A percentile compares a stretch with the other conserved stretches of the same genome.
phyloP scores from a whole-genome alignment of 306 rosid species.

The Quercus robur region DNA sequence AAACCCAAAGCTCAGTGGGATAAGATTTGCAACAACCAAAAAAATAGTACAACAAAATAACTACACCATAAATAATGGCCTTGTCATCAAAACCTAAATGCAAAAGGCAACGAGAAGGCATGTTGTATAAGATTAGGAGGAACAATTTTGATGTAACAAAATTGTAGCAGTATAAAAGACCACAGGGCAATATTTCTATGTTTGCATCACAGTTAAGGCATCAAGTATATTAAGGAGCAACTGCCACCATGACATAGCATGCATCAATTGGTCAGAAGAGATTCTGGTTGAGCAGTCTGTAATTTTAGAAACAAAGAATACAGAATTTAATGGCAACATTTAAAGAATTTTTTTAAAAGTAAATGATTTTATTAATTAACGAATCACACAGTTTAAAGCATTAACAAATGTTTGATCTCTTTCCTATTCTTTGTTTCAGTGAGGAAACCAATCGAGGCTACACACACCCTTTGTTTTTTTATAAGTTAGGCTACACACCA shows the following conservation, averaged over 20 bases:
- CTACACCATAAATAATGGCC: background rate
- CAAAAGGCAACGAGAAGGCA: background rate
- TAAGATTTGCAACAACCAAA: slow-evolving; percentile 4
- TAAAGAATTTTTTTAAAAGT: too few relatives aligned
- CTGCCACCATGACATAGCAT: background rate
- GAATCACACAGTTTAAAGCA: background rate
- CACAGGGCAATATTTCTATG: background rate
- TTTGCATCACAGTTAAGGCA: background rate
- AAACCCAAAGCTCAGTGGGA: background rate
- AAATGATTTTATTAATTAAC: too few relatives aligned
- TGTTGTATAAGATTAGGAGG: background rate
- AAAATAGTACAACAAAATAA: slow-evolving; percentile 4
- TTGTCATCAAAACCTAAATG: background rate
- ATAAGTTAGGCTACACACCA: background rate
- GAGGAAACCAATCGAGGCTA: background rate
- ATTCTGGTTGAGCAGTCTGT: background rate
- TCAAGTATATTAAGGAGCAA: background rate
- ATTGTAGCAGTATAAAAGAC: background rate
- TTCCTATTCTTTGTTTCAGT: background rate
- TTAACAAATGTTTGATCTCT: background rate
- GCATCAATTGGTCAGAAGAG: background rate
- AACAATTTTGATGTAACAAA: background rate
- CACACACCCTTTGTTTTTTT: background rate
- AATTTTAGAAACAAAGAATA: background rate
- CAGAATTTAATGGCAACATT: background rate